Percentiles rank a stretch among this genome's conserved stretches.
Conservation (phyloP, 1,139 yeast genomes). For the Yamadazyma mexicana region DNA sequence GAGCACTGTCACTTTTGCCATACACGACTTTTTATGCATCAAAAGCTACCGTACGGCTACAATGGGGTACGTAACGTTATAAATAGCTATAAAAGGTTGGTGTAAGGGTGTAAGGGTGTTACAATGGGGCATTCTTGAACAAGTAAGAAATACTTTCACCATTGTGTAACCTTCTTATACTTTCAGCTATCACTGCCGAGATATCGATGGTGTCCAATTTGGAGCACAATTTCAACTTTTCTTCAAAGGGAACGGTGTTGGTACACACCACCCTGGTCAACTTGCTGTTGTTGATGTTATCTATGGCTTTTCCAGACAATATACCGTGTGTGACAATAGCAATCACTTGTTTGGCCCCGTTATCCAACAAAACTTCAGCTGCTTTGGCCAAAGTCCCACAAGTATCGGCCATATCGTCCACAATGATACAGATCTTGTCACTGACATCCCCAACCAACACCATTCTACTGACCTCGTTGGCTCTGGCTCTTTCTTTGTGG, state of each 20-base stretch:
- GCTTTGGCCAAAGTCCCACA: slow-evolving; percentile 82
- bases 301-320: slow-evolving; percentile 69
- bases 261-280: slow-evolving; percentile 69
- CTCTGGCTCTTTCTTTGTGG: slow-evolving; percentile 79
- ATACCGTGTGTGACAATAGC: slow-evolving; percentile 83
- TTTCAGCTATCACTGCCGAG: slow-evolving; percentile 74
- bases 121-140: slow-evolving; percentile 51
- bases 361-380: slow-evolving; percentile 58
- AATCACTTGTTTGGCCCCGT: slow-evolving; percentile 71
- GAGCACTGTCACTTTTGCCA: neutral
- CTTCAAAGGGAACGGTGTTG: slow-evolving; percentile 70
- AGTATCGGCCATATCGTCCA: slow-evolving; percentile 86
- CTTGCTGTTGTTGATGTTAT: slow-evolving; percentile 57
- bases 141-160: slow-evolving; percentile 81
- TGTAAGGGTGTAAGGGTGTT: neutral
- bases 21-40: no score
- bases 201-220: slow-evolving; percentile 70
- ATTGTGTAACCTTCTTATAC: slow-evolving; percentile 77
- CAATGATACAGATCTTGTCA: slow-evolving; percentile 65
- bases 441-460: slow-evolving; percentile 77
- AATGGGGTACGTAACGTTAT: no score
- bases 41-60: no score
- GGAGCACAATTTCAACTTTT: slow-evolving; percentile 47
- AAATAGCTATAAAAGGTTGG: no score
- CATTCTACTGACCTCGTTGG: slow-evolving; percentile 76